Conservation (phyloP, 176 grass and related monocot genomes). For the Musa itinerans region DNA sequence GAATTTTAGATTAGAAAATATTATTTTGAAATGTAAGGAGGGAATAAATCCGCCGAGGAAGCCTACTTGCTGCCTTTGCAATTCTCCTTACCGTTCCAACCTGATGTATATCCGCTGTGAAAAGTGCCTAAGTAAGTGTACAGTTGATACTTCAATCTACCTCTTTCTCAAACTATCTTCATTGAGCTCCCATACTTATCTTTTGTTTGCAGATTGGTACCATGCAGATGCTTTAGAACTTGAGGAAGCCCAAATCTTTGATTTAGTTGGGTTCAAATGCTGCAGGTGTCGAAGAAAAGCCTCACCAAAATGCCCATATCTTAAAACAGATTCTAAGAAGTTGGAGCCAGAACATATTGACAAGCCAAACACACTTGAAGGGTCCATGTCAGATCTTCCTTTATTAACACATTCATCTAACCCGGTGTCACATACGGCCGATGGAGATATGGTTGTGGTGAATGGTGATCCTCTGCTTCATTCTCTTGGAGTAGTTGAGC, state of each 20-base stretch:
- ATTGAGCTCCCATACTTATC: not conserved
- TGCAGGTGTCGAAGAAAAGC: conserved; percentile 82
- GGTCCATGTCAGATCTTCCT: not conserved
- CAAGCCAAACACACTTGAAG: conserved; percentile 13
- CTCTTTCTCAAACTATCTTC: conserved; percentile 14
- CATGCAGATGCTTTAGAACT: conserved; percentile 87
- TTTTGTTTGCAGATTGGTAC: conserved; percentile 70
- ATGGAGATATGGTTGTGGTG: conserved; percentile 22
- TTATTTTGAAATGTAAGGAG: conserved; percentile 67
- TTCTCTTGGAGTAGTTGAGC: conserved; percentile 50
- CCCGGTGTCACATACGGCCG: not conserved
- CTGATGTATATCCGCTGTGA: conserved; percentile 78
- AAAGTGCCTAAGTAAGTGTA: conserved; percentile 62
- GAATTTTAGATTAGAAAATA: conserved; percentile 60
- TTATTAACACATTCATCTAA: not conserved
- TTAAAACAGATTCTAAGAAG: conserved; percentile 37
- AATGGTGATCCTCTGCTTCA: conserved; percentile 40
- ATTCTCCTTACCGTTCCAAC: conserved; percentile 47
- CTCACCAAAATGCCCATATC: conserved; percentile 70
- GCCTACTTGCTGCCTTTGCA: conserved; percentile 72
- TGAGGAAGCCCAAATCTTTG: conserved; percentile 52
- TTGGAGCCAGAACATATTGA: conserved; percentile 16
- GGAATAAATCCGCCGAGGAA: conserved; percentile 30
- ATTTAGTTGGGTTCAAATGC: conserved; percentile 69
- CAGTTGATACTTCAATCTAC: conserved; percentile 19